phyloP scores from a whole-genome alignment of 768 basidiomycete species.

The Naganishia kalamii region DNA sequence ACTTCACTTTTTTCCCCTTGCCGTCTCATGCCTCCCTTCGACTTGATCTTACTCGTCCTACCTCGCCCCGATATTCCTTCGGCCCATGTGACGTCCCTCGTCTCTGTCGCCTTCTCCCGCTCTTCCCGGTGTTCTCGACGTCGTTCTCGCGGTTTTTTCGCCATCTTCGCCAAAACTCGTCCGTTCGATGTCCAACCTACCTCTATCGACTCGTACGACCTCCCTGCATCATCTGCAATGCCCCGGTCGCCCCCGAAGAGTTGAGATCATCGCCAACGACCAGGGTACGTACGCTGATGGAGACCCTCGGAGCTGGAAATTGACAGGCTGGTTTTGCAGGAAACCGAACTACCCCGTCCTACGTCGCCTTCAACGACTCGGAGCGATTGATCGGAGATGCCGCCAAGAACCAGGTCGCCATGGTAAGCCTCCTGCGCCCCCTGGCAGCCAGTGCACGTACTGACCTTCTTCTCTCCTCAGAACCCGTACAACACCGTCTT shows the following conservation, averaged over 20 bases:
- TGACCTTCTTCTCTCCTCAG: slow-evolving; percentile 48
- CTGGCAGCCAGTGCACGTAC: slow-evolving; percentile 66
- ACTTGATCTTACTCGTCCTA: too few relatives aligned
- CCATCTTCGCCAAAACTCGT: not conserved
- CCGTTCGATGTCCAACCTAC: not conserved
- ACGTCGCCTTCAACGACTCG: slow-evolving; percentile 86
- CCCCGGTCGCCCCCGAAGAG: slow-evolving; percentile 12
- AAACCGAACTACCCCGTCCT: slow-evolving; percentile 88
- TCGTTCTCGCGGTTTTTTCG: too few relatives aligned
- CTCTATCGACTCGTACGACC: not conserved
- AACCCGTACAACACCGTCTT: slow-evolving; percentile 96
- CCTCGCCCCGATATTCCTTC: too few relatives aligned
- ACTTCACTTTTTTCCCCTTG: not conserved
- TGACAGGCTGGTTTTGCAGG: too few relatives aligned
- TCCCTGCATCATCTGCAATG: too few relatives aligned
- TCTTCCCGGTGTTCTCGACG: slow-evolving; percentile 13
- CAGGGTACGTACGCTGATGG: slow-evolving; percentile 46
- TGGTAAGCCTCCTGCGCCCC: slow-evolving; percentile 10
- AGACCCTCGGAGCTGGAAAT: too few relatives aligned
- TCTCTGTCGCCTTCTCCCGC: too few relatives aligned
- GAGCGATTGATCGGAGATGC: slow-evolving; percentile 99
- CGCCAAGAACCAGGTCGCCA: slow-evolving; percentile 67
- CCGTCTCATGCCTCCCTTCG: too few relatives aligned
- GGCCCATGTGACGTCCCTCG: too few relatives aligned
- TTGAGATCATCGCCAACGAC: slow-evolving; percentile 47